Percentiles rank a stretch among this genome's conserved stretches.
phyloP scores from a whole-genome alignment of 2,329 filamentous ascomycete genomes.

The Fusarium penzigii region DNA sequence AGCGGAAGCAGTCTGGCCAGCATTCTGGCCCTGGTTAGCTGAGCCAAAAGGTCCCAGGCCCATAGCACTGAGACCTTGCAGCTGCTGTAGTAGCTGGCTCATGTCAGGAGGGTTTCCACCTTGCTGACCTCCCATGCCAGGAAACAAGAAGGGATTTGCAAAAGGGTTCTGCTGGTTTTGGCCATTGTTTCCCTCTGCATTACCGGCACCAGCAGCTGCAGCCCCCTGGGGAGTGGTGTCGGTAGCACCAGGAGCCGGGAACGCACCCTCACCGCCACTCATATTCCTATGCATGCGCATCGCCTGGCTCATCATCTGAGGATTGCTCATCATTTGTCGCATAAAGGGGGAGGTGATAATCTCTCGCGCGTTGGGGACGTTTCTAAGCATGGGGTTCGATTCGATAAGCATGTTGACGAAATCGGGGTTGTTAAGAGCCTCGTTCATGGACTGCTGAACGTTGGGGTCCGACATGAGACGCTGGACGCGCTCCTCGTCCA shows the following conservation, averaged over 20 bases:
- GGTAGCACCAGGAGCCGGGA: slow-evolving; percentile 89
- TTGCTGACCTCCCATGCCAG: slow-evolving; percentile 22
- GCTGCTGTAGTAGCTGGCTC: slow-evolving; percentile 28
- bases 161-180: slow-evolving; percentile 46
- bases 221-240: slow-evolving; percentile 72
- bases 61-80: slow-evolving; percentile 30
- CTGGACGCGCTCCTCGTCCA: slow-evolving; percentile 77
- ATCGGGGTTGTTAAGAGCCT: slow-evolving; percentile 91
- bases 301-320: slow-evolving; percentile 78
- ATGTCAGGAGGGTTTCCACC: slow-evolving; percentile 15
- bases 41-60: slow-evolving; percentile 39
- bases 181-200: slow-evolving; percentile 32
- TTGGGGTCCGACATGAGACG: slow-evolving; percentile 87
- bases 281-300: slow-evolving; percentile 78
- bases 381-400: slow-evolving; percentile 79
- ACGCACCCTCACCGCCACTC: slow-evolving; percentile 59
- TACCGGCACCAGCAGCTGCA: slow-evolving; percentile 32
- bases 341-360: slow-evolving; percentile 88
- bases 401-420: slow-evolving; percentile 95
- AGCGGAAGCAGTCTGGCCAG: slow-evolving; percentile 31
- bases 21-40: slow-evolving; percentile 13
- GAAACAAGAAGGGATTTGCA: slow-evolving; percentile 34
- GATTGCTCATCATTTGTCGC: slow-evolving; percentile 90
- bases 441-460: slow-evolving; percentile 84
- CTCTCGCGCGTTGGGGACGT: slow-evolving; percentile 74